These are phyloP conservation scores for Boletus coccyginus DNA, from an alignment of 768 basidiomycete species.

Conservation along the genomic window DNA sequence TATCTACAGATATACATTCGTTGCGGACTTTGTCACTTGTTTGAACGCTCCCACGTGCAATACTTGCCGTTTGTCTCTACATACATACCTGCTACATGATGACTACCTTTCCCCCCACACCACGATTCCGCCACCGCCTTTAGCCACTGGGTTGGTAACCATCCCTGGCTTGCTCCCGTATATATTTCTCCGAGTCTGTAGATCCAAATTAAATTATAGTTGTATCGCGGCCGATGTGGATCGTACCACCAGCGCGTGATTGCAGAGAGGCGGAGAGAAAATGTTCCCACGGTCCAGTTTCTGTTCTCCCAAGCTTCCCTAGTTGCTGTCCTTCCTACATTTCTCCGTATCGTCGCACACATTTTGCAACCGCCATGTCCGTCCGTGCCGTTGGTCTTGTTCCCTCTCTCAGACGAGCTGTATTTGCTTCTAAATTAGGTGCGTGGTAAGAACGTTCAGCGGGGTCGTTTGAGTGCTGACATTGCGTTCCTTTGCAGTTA, in stretches of 20 bases:
- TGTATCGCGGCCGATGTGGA: too few relatives aligned
- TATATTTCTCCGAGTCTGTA: constrained; percentile 8
- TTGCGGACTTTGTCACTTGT: constrained; percentile 12
- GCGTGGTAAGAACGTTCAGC: constrained; percentile 6
- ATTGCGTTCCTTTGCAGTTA: constrained; percentile 27
- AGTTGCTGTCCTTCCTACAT: background rate
- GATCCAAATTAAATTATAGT: background rate
- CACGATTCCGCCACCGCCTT: background rate
- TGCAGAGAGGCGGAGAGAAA: background rate
- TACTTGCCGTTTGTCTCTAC: constrained; percentile 9
- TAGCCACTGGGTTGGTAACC: background rate
- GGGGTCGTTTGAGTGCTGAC: background rate
- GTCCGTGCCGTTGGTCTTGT: constrained; percentile 57
- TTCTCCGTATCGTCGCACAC: background rate
- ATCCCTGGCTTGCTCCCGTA: constrained; percentile 13
- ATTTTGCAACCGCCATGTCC: constrained; percentile 32
- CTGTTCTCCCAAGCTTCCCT: background rate
- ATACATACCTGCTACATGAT: constrained; percentile 22
- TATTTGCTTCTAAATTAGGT: constrained; percentile 36
- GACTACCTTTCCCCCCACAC: constrained; percentile 5
- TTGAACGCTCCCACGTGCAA: constrained; percentile 2
- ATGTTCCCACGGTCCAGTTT: constrained; percentile 20
- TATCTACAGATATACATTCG: constrained; percentile 14
- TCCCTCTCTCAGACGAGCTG: constrained; percentile 51
- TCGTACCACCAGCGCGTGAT: constrained; percentile 6